Conservation (phyloP, 2,329 filamentous ascomycete genomes). For the Epichloe hybrida region DNA sequence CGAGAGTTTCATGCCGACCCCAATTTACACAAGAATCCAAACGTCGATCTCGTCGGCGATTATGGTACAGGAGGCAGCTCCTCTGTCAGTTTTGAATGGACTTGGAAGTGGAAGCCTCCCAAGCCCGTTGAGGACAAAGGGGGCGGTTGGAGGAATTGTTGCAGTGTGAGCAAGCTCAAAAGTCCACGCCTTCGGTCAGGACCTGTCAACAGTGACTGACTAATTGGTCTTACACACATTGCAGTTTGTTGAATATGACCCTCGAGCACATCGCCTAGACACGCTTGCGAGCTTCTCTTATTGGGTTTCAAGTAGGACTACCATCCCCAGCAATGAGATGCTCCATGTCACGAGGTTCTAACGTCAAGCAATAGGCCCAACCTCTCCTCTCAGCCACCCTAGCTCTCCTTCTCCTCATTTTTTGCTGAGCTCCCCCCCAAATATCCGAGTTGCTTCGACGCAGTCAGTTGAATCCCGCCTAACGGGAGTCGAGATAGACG, state of each 20-base stretch:
- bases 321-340: neutral
- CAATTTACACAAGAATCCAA: slow-evolving; percentile 92
- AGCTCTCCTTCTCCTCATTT: slow-evolving; percentile 57
- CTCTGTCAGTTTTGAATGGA: slow-evolving; percentile 84
- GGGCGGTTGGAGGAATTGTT: slow-evolving; percentile 90
- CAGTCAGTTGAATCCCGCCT: slow-evolving; percentile 77
- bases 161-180: slow-evolving; percentile 46
- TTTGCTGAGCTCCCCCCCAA: slow-evolving; percentile 57
- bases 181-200: neutral
- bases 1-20: slow-evolving; percentile 94
- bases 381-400: slow-evolving; percentile 38
- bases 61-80: slow-evolving; percentile 71
- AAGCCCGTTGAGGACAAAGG: slow-evolving; percentile 68
- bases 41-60: slow-evolving; percentile 90
- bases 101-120: slow-evolving; percentile 93
- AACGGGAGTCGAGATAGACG: slow-evolving; percentile 56
- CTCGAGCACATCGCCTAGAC: slow-evolving; percentile 75
- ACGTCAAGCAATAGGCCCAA: slow-evolving; percentile 24
- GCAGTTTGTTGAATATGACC: slow-evolving; percentile 92
- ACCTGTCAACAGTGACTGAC: neutral
- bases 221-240: neutral
- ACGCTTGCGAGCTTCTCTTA: slow-evolving; percentile 89
- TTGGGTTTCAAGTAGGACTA: slow-evolving; percentile 69
- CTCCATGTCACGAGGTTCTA: neutral
- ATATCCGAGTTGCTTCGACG: slow-evolving; percentile 69